phyloP scores from a whole-genome alignment of 176 grass and related monocot genomes.

The Paspalum notatum region DNA sequence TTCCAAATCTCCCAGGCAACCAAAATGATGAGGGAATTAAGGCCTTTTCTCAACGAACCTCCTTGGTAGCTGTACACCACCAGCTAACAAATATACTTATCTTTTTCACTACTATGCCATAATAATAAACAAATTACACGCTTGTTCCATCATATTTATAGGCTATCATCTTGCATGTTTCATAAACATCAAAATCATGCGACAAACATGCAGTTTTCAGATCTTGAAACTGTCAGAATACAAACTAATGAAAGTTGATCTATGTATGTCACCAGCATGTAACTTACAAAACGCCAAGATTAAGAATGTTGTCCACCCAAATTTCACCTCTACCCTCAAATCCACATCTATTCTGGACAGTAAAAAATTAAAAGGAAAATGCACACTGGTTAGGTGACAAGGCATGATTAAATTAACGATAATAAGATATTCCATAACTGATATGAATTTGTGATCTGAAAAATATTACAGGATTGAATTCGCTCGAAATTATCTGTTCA shows the following conservation, averaged over 20 bases:
- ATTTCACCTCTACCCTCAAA: constrained; percentile 89
- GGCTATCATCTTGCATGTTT: background rate
- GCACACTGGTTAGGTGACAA: constrained; percentile 4
- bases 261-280: background rate
- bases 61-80: no score
- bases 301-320: constrained; percentile 91
- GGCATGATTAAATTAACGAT: background rate
- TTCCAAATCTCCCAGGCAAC: no score
- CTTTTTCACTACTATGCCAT: background rate
- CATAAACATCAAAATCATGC: background rate
- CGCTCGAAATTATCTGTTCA: constrained; percentile 74
- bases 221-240: constrained; percentile 20
- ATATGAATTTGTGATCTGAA: constrained; percentile 30
- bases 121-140: background rate
- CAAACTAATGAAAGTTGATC: constrained; percentile 13
- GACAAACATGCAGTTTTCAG: background rate
- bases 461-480: constrained; percentile 83
- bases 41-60: no score
- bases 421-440: background rate
- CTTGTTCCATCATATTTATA: background rate
- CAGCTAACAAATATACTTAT: no score
- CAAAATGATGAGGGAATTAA: no score
- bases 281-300: constrained; percentile 91
- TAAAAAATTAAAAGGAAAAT: constrained; percentile 15
- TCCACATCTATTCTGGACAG: constrained; percentile 79